A percentile compares a stretch with the other conserved stretches of the same genome.
Evolutionary conservation across 306 rosid species (phyloP).

Genomic region (Fragaria vesca): DNA sequence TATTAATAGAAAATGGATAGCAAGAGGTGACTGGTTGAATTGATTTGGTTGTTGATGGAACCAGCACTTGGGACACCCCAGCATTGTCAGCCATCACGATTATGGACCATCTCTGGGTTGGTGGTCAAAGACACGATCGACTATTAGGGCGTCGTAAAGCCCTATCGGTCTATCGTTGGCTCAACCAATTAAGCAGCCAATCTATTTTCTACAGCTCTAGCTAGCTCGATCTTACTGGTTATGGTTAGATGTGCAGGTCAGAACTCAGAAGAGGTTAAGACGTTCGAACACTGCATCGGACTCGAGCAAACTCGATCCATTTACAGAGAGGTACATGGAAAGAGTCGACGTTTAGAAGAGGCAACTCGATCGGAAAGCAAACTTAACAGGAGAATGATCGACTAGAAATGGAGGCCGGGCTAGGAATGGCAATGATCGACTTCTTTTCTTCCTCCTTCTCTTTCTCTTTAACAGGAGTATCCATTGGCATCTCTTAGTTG

Average conservation of each 20-base stretch:
- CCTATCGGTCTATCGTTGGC: background rate
- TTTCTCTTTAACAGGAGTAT: no score
- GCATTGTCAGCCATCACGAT: background rate
- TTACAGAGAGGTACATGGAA: background rate
- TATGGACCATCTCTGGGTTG: background rate
- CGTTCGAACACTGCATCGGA: background rate
- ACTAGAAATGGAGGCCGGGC: no score
- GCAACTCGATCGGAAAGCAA: background rate
- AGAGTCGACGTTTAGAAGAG: background rate
- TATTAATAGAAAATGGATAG: constrained; percentile 14
- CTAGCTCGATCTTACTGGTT: background rate
- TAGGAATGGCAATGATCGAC: background rate
- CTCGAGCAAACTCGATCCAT: background rate
- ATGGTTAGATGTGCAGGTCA: background rate
- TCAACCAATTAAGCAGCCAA: background rate
- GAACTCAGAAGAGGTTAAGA: background rate
- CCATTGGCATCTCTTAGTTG: background rate
- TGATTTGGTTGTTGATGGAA: constrained; percentile 40
- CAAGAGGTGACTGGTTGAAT: constrained; percentile 35
- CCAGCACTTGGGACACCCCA: constrained; percentile 45
- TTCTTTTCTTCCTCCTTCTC: background rate
- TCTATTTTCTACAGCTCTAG: background rate
- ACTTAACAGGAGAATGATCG: background rate
- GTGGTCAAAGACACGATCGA: background rate
- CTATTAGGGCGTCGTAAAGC: background rate